phyloP scores from a whole-genome alignment of 345 rosid genomes.

The Acer saccharum region DNA sequence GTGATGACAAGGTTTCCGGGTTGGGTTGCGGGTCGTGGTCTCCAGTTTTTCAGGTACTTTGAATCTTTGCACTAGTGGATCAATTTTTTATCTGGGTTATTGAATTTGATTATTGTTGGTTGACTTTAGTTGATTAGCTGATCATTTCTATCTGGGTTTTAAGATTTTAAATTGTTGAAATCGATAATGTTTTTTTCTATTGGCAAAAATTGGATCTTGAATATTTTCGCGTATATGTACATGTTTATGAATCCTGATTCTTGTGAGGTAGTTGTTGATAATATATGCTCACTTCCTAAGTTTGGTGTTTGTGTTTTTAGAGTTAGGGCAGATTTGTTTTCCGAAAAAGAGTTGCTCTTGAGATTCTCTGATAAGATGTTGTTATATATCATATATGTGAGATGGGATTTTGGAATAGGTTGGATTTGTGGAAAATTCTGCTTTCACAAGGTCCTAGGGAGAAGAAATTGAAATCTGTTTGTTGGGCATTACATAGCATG shows the following conservation, averaged over 20 bases:
- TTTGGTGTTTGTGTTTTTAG: background rate
- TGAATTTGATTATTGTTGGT: background rate
- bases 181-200: too few relatives aligned
- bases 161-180: background rate
- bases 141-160: background rate
- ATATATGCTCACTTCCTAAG: background rate
- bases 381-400: too few relatives aligned
- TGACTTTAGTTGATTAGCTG: background rate
- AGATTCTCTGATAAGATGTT: too few relatives aligned
- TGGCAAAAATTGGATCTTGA: background rate
- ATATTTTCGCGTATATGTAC: background rate
- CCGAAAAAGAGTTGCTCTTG: background rate
- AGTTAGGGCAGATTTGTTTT: background rate
- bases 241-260: background rate
- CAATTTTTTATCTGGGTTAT: background rate
- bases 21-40: constrained; percentile 37
- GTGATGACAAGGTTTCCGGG: constrained; percentile 33
- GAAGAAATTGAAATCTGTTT: background rate
- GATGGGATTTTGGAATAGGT: background rate
- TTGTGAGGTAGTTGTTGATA: background rate
- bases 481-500: background rate
- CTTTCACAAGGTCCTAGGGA: background rate
- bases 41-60: constrained; percentile 40
- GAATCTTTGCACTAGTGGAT: background rate
- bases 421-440: background rate